Evolutionary conservation across 371 early-diverging fungal genomes (phyloP), one percentile per base, ranked within the genome.

Genomic region (Apophysomyces elegans): DNA sequence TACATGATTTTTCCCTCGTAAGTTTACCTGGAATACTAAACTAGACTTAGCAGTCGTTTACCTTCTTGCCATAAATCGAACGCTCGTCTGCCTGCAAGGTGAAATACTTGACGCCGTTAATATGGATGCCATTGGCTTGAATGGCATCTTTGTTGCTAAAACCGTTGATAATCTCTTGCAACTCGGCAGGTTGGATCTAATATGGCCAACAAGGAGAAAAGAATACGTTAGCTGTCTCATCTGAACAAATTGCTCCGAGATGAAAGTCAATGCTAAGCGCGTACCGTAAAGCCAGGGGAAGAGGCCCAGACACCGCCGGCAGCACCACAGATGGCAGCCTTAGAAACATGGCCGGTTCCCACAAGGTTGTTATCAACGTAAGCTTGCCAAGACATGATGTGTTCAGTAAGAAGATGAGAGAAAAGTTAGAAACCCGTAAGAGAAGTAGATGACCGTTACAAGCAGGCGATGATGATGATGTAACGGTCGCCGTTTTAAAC

Each of bases 331-430:
- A 97, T 95, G 70, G 90, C 92, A 41, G 84, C 94, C 69, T 86
- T 74, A 68, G 71, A 36, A 62, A 96, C 86, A 67, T 88, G 85
- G 43, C 88, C 87, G 65, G 93, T 91, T 47, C 86, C 93, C 64
- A 94, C 68, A 56, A 97, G 89, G 84, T 91, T 90, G 75, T 38
- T 74, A 77, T 95, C 95, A 68, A 95, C 93, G 86, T 95, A 95
- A 66, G 84, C 63, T 86, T 94, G 91, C 93, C 94, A 94, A 73
- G 90, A 90, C 94, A 89, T 90, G 72, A 59, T 86, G 73, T 64
- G 41, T 58, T 41, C 43, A 61, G 61, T 26, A 60, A 58, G 44
- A 11, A 62, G 65, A 61, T 58, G 56, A 44, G 44, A 47, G 46
- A 59, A 37, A 57, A 57, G 61, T 11, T 50, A 26, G 35, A 50